Percentiles rank a stretch among this genome's conserved stretches.
phyloP scores from a whole-genome alignment of 2,329 filamentous ascomycete species.

The Pyrenochaeta sp. region DNA sequence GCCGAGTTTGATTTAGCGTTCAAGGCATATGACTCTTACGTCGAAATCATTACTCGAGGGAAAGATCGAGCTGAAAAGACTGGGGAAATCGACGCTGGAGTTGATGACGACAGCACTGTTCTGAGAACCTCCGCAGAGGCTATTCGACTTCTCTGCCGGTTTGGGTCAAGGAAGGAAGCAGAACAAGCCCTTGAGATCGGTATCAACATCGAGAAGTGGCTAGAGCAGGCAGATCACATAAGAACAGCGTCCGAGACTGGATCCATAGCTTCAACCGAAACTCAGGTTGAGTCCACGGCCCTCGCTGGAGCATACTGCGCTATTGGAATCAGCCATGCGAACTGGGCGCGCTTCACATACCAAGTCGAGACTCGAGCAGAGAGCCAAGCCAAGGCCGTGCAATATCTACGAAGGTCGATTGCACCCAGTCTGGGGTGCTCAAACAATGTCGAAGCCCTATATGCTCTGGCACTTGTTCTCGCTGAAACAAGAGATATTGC shows the following conservation, averaged over 20 bases:
- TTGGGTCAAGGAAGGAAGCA: constrained; percentile 75
- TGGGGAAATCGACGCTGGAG: constrained; percentile 70
- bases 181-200: constrained; percentile 80
- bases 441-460: constrained; percentile 77
- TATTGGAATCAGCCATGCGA: constrained; percentile 83
- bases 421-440: constrained; percentile 70
- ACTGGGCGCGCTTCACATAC: constrained; percentile 84
- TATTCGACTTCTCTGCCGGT: constrained; percentile 81
- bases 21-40: constrained; percentile 89
- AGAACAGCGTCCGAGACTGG: constrained; percentile 32
- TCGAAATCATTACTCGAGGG: constrained; percentile 84
- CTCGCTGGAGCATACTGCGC: constrained; percentile 76
- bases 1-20: constrained; percentile 93
- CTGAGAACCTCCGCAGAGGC: constrained; percentile 81
- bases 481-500: constrained; percentile 85
- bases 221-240: constrained; percentile 62
- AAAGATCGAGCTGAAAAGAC: constrained; percentile 83
- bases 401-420: constrained; percentile 76
- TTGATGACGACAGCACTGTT: constrained; percentile 81
- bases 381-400: constrained; percentile 79
- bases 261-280: constrained; percentile 42
- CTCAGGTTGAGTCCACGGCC: constrained; percentile 63
- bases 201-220: constrained; percentile 74
- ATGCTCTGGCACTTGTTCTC: constrained; percentile 81
- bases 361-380: constrained; percentile 74